phyloP scores from a whole-genome alignment of 768 basidiomycete species.

The Tubosaeta sp. region DNA sequence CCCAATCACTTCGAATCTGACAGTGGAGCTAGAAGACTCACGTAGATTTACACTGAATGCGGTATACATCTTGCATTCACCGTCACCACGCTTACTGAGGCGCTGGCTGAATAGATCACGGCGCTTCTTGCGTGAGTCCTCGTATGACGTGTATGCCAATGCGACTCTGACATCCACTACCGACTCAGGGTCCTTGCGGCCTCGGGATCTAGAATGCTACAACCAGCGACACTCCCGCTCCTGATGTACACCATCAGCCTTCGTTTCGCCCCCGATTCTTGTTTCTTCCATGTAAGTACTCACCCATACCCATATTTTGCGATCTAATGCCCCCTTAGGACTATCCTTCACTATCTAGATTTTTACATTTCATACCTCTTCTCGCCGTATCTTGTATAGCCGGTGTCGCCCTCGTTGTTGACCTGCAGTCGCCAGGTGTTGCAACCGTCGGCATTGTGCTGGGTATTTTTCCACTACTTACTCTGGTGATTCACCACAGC shows the following conservation, averaged over 20 bases:
- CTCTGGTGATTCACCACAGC: no score
- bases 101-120: slow-evolving; percentile 5
- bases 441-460: no score
- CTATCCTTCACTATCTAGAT: slow-evolving; percentile 1
- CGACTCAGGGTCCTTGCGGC: slow-evolving; percentile 8
- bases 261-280: slow-evolving; percentile 5
- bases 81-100: not conserved
- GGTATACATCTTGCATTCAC: slow-evolving; percentile 1
- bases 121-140: slow-evolving; percentile 11
- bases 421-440: no score
- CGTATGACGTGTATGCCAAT: no score
- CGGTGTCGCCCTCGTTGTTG: slow-evolving; percentile 3
- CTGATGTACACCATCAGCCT: slow-evolving; percentile 25
- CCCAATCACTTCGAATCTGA: not conserved
- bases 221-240: slow-evolving; percentile 9
- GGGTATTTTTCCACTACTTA: no score
- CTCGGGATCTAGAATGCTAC: slow-evolving; percentile 7
- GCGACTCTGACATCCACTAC: not conserved
- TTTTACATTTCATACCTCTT: slow-evolving; percentile 17
- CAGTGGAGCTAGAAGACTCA: slow-evolving; percentile 8
- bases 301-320: no score
- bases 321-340: not conserved
- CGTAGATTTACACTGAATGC: slow-evolving; percentile 15
- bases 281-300: slow-evolving; percentile 8
- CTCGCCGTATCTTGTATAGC: slow-evolving; percentile 10